Percentiles rank a stretch among this genome's conserved stretches.
Conservation (phyloP, 78 protist genomes). For the Guillardia theta region DNA sequence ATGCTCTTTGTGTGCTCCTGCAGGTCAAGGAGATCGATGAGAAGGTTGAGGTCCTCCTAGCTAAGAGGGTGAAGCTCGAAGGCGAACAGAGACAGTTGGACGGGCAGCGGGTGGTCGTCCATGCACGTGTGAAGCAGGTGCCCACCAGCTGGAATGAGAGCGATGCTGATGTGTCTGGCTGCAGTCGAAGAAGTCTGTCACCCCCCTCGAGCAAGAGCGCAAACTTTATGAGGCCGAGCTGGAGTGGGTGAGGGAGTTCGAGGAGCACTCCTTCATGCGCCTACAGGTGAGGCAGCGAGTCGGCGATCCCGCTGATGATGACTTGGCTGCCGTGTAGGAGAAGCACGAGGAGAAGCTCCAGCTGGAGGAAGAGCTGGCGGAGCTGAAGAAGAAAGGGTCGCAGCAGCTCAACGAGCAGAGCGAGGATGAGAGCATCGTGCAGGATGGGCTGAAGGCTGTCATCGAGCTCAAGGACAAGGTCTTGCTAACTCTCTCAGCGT, state of each 20-base stretch:
- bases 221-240: slow-evolving; percentile 14
- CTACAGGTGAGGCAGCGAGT: background rate
- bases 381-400: background rate
- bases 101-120: background rate
- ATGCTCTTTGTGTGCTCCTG: too few relatives aligned
- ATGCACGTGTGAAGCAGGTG: background rate
- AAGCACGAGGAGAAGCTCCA: slow-evolving; percentile 1
- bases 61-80: background rate
- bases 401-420: background rate
- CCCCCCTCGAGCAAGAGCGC: background rate
- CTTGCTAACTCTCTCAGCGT: too few relatives aligned
- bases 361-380: background rate
- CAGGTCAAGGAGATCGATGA: background rate
- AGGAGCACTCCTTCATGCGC: slow-evolving; percentile 35
- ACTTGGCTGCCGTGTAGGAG: background rate
- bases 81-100: background rate
- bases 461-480: background rate
- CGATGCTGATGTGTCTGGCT: too few relatives aligned
- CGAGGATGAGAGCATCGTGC: background rate
- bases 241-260: slow-evolving; percentile 20
- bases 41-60: background rate
- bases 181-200: too few relatives aligned
- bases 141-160: too few relatives aligned
- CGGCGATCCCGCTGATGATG: background rate
- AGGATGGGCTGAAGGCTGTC: background rate